phyloP scores from a whole-genome alignment of 345 rosid genomes.

The Excoecaria cochinchinensis region DNA sequence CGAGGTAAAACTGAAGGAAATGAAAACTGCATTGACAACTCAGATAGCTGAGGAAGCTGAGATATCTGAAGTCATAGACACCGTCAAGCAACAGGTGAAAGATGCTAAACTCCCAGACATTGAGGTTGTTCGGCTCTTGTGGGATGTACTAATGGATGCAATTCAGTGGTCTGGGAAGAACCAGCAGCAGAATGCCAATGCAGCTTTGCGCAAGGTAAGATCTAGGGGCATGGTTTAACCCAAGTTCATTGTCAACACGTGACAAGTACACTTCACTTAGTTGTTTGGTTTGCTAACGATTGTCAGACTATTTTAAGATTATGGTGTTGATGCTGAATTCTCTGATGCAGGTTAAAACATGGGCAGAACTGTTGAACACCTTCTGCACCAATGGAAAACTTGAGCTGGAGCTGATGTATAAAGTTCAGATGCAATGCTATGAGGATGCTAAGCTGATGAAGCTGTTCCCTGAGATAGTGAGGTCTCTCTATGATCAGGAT shows the following conservation, averaged over 20 bases:
- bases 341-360: slow-evolving; percentile 71
- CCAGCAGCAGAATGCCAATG: slow-evolving; percentile 93
- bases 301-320: not conserved
- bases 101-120: slow-evolving; percentile 81
- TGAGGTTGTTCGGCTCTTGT: slow-evolving; percentile 75
- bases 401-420: slow-evolving; percentile 91
- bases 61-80: slow-evolving; percentile 76
- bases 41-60: slow-evolving; percentile 76
- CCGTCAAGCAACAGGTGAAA: slow-evolving; percentile 71
- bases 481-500: slow-evolving; percentile 85
- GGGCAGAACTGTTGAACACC: slow-evolving; percentile 75
- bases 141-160: slow-evolving; percentile 99
- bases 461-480: slow-evolving; percentile 85
- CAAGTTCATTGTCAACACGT: not conserved
- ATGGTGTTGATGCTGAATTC: not conserved
- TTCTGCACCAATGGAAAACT: slow-evolving; percentile 86
- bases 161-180: slow-evolving; percentile 99
- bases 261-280: too few relatives aligned
- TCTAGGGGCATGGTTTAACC: not conserved
- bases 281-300: not conserved
- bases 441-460: slow-evolving; percentile 99
- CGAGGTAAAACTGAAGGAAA: slow-evolving; percentile 86
- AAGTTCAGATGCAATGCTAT: slow-evolving; percentile 96
- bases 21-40: slow-evolving; percentile 74
- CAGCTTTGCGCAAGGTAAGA: slow-evolving; percentile 80